These are phyloP conservation scores for Excoecaria agallocha DNA, from an alignment of 345 rosid genomes.

Conservation along the genomic window DNA sequence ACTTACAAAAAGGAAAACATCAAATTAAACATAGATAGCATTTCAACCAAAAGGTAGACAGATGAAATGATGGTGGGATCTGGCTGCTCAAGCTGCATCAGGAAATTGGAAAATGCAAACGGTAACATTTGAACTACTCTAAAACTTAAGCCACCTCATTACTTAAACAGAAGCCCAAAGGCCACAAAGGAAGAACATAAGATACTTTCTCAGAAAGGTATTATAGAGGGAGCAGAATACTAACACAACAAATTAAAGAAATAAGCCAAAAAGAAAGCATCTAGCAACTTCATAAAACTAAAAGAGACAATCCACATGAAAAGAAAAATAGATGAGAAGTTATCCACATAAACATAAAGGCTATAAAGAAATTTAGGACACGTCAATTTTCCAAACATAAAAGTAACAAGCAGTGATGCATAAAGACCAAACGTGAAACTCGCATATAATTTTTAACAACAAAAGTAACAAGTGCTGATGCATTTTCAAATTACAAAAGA, in stretches of 20 bases:
- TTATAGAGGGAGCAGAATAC: background rate
- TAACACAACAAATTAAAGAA: background rate
- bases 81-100: background rate
- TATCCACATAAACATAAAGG: background rate
- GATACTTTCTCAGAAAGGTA: background rate
- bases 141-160: background rate
- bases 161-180: background rate
- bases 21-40: background rate
- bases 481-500: background rate
- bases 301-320: background rate
- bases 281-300: background rate
- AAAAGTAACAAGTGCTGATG: background rate
- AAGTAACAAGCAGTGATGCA: too few species aligned
- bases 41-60: background rate
- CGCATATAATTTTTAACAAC: background rate
- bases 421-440: background rate
- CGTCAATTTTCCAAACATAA: too few species aligned
- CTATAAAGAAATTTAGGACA: background rate
- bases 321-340: background rate
- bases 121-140: background rate
- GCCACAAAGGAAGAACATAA: background rate
- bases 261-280: background rate
- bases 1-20: background rate
- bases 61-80: background rate
- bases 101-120: background rate